Base-by-base conservation (phyloP, 371 early-diverging fungal species). In the Zychaea mexicana region DNA sequence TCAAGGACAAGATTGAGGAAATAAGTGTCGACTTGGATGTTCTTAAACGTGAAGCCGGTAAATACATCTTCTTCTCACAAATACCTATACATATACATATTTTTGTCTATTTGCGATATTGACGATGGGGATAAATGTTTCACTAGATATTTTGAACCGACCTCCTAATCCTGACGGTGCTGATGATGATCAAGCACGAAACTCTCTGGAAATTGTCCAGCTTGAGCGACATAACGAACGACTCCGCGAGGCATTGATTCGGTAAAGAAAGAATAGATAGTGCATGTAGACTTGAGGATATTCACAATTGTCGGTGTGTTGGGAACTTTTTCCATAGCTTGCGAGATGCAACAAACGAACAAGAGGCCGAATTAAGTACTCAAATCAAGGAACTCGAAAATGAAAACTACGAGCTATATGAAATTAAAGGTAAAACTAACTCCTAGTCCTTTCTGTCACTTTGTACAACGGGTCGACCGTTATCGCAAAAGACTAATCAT, bases 1-100 rank as follows among this genome's bases (percentile, higher is more conserved):
- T 93, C 33, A 92, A 92, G 66, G 95, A 96, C 64, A 89, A 87
- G 64, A 78, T 93, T 19, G 94, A 91, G 52, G 97, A 96, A 64
- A 79, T 94, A 53, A 78, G 79, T 31, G 83, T 92, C 10, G 89
- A 88, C 66, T 56, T 92, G 32, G 88, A 90, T 60, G 88, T 94
- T 5, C 75, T 88, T 64, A 84, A 86, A 62, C 78, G 85, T 45
- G 93, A 87, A 60, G 84, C 84, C 42, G 79, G 81, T 78, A 70
- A 65, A 61, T 42, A 31, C 19, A 7, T 17, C 3, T 55, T 15
- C 32, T 2, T 1, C n/a, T 38, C n/a, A 31, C 27, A 5, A 59
- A 42, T 21, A 24, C n/a, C n/a, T n/a, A n/a, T n/a, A n/a, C 39
- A 9, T 39, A 39, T 39, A 39, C 39, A 39, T 39, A 39, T 39